Conservation (phyloP, 805 yeast genomes). For the Candida alai region DNA sequence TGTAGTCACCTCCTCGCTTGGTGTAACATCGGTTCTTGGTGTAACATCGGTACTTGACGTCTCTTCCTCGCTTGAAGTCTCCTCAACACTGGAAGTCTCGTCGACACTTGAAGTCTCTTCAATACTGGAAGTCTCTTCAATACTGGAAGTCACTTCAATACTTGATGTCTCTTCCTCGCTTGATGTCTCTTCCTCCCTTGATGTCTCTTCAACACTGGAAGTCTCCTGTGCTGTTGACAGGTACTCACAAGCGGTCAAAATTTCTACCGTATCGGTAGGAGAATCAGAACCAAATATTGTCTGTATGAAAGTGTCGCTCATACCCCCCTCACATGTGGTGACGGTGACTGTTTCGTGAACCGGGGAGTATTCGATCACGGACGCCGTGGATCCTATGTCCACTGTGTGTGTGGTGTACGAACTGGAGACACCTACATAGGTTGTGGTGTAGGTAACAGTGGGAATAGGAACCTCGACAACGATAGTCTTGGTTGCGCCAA, state of each 20-base stretch:
- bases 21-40: too few species aligned
- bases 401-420: constrained; percentile 13
- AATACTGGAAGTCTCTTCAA: too few species aligned
- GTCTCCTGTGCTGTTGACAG: too few species aligned
- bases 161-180: too few species aligned
- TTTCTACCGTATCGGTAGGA: neutral
- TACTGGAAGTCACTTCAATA: too few species aligned
- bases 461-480: constrained; percentile 18
- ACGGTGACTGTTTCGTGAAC: constrained; percentile 4
- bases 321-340: neutral
- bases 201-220: too few species aligned
- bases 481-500: constrained; percentile 19
- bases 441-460: constrained; percentile 12
- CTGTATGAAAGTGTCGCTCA: neutral
- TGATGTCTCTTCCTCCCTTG: too few species aligned
- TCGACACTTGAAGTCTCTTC: too few species aligned
- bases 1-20: too few species aligned
- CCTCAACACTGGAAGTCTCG: too few species aligned
- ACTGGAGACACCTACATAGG: constrained; percentile 9
- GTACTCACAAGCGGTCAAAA: neutral
- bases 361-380: constrained; percentile 13
- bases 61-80: too few species aligned
- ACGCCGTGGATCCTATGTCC: constrained; percentile 16
- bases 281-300: neutral
- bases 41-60: too few species aligned